Evolutionary conservation across 2,329 filamentous ascomycete genomes (phyloP).

Genomic region (Colletotrichum musae): DNA sequence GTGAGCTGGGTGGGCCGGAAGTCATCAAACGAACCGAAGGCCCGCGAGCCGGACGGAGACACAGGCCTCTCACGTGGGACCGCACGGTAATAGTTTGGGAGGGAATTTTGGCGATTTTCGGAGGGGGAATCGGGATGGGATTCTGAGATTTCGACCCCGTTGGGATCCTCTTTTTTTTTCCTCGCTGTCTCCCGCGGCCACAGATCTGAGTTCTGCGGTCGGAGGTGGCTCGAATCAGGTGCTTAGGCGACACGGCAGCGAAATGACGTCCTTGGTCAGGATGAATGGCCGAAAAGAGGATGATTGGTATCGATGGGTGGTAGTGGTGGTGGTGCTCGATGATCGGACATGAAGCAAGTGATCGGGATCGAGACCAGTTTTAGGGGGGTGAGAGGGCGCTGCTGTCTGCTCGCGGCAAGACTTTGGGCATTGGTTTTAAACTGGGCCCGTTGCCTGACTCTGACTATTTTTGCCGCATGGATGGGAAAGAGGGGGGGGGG

Average conservation of each 20-base stretch:
- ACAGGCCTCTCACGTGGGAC: slow-evolving; percentile 18
- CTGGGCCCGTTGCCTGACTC: slow-evolving; percentile 6
- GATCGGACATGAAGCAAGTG: slow-evolving; percentile 15
- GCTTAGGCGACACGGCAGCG: not conserved
- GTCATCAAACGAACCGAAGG: slow-evolving; percentile 38
- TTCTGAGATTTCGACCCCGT: not conserved
- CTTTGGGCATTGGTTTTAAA: slow-evolving; percentile 9
- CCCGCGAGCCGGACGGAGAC: slow-evolving; percentile 17
- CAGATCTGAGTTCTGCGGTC: no score
- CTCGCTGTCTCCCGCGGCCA: no score
- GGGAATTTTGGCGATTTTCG: slow-evolving; percentile 14
- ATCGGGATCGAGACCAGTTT: slow-evolving; percentile 31
- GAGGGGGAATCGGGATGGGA: slow-evolving; percentile 6
- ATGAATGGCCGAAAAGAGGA: not conserved
- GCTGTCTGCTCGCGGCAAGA: no score
- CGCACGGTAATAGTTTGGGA: slow-evolving; percentile 19
- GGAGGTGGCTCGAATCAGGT: no score
- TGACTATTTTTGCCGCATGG: not conserved
- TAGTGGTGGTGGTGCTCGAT: slow-evolving; percentile 27
- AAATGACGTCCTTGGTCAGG: not conserved
- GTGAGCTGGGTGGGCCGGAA: slow-evolving; percentile 35
- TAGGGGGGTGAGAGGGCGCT: not conserved
- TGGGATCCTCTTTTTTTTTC: not conserved
- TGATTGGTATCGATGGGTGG: not conserved
- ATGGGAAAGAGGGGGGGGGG: not conserved